Evolutionary conservation across 139 green algal genomes (phyloP).

Genomic region (Chlamydomonas incerta): DNA sequence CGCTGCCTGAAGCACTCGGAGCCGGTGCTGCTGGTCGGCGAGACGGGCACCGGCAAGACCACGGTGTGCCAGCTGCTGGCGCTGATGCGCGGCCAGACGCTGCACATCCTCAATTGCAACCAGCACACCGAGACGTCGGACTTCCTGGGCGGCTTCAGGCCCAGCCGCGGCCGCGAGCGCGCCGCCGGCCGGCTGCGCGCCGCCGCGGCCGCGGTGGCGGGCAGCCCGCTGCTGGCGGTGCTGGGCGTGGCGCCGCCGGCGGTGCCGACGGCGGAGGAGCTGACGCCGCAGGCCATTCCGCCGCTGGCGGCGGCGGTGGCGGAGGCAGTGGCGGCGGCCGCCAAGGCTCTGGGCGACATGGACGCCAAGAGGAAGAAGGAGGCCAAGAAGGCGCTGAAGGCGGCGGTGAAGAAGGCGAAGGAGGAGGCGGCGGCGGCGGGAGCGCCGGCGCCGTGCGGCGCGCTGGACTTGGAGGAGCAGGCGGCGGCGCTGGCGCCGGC

Average conservation of each 20-base stretch:
- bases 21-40: constrained; percentile 95
- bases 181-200: constrained; percentile 40
- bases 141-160: constrained; percentile 96
- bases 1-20: constrained; percentile 85
- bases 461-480: constrained; percentile 12
- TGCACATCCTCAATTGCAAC: constrained; percentile 99
- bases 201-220: constrained; percentile 11
- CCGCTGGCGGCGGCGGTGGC: constrained; percentile 22
- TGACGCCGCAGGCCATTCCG: constrained; percentile 21
- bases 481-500: constrained; percentile 49
- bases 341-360: constrained; percentile 9
- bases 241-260: constrained; percentile 17
- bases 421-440: constrained; percentile 24
- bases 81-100: constrained; percentile 76
- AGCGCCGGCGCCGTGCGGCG: not conserved
- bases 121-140: constrained; percentile 98
- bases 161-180: constrained; percentile 57
- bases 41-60: constrained; percentile 98
- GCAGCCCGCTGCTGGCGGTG: constrained; percentile 38
- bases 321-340: constrained; percentile 16
- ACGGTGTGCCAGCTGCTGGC: constrained; percentile 96
- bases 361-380: not conserved
- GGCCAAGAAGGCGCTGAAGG: constrained; percentile 11
- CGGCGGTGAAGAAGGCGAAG: constrained; percentile 23
- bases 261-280: constrained; percentile 41